These are phyloP conservation scores for Lupinus albus DNA, from an alignment of 306 rosid genomes.

Conservation along the genomic window DNA sequence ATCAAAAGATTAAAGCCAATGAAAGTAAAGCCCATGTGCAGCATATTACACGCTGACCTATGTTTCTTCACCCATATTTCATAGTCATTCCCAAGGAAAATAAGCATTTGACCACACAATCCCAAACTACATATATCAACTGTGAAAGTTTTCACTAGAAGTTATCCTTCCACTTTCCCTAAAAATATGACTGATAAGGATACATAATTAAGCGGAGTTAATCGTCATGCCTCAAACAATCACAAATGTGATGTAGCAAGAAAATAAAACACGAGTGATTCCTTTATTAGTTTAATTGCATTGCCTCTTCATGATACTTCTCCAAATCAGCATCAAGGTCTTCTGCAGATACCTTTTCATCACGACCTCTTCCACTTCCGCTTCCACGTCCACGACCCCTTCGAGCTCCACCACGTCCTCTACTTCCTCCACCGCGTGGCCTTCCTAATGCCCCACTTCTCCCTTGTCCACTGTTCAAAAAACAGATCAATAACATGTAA, in stretches of 20 bases:
- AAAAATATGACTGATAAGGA: constrained; percentile 52
- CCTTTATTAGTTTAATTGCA: constrained; percentile 69
- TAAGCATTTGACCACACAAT: constrained; percentile 49
- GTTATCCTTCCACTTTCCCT: constrained; percentile 49
- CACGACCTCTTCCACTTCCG: constrained; percentile 58
- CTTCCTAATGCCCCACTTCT: constrained; percentile 56
- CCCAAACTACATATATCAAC: constrained; percentile 65
- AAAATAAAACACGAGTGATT: constrained; percentile 44
- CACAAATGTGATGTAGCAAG: constrained; percentile 55
- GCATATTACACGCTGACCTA: constrained; percentile 57
- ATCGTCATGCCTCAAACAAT: constrained; percentile 52
- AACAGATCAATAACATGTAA: not conserved
- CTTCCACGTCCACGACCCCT: constrained; percentile 51
- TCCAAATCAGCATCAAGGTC: constrained; percentile 97
- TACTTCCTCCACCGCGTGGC: constrained; percentile 54
- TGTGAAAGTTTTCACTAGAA: constrained; percentile 50
- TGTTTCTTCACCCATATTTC: constrained; percentile 59
- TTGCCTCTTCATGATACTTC: constrained; percentile 89
- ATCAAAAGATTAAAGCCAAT: constrained; percentile 49
- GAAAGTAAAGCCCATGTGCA: constrained; percentile 51
- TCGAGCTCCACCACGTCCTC: constrained; percentile 62
- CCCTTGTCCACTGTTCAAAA: constrained; percentile 57
- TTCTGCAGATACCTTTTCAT: constrained; percentile 83
- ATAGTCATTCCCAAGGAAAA: constrained; percentile 51
- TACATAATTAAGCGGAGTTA: constrained; percentile 57